A percentile compares a stretch with the other conserved stretches of the same genome.
phyloP scores from a whole-genome alignment of 129 eudicot species.

The Flaveria ramosissima region DNA sequence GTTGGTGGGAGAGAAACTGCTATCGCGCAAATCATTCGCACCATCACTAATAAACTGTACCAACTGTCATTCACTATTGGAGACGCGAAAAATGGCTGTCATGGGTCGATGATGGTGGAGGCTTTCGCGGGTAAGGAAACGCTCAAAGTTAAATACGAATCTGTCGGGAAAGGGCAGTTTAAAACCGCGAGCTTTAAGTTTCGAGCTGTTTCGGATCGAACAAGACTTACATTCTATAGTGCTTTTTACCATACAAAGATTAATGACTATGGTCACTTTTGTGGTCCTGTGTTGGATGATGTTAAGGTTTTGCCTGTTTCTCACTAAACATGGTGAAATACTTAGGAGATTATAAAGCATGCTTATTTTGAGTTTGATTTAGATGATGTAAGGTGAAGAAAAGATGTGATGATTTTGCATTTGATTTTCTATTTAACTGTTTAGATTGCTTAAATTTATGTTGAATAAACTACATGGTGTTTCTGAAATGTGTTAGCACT shows the following conservation, averaged over 20 bases:
- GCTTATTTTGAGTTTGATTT: constrained; percentile 22
- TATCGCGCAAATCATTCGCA: constrained; percentile 63
- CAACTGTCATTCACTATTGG: constrained; percentile 56
- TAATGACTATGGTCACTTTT: constrained; percentile 53
- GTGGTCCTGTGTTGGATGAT: constrained; percentile 80
- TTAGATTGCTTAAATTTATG: constrained; percentile 18
- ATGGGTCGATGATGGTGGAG: constrained; percentile 66
- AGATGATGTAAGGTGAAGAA: neutral
- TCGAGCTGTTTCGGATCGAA: constrained; percentile 45
- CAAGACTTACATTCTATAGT: constrained; percentile 63
- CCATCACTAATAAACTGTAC: constrained; percentile 47
- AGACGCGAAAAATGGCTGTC: constrained; percentile 67
- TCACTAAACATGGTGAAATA: constrained; percentile 9
- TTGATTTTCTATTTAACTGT: neutral
- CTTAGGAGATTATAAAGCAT: neutral
- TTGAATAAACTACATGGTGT: constrained; percentile 20
- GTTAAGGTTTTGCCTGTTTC: constrained; percentile 50
- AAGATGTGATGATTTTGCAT: constrained; percentile 4
- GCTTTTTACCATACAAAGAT: constrained; percentile 64
- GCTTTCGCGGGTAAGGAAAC: constrained; percentile 58
- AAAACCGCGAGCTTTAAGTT: constrained; percentile 46
- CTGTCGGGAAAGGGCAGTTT: constrained; percentile 55
- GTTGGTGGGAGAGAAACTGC: constrained; percentile 77
- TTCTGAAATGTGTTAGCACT: neutral
- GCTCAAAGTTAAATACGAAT: constrained; percentile 39